Evolutionary conservation across 2,329 filamentous ascomycete genomes (phyloP).

Genomic region (Colletotrichum acutatum): DNA sequence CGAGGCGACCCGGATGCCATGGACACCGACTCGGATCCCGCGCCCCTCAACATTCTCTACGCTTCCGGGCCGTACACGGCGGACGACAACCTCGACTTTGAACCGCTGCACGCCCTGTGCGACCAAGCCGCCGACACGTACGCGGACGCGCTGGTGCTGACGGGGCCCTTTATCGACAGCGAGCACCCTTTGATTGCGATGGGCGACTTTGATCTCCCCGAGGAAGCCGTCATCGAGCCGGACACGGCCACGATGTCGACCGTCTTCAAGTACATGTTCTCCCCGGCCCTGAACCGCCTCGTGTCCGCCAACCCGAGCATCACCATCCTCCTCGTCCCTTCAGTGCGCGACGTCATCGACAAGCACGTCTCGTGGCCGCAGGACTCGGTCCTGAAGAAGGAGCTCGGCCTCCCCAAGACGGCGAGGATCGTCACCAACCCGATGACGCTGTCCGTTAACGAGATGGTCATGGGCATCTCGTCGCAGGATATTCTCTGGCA

Average conservation of each 20-base stretch:
- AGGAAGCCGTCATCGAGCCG: slow-evolving; percentile 73
- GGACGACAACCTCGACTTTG: slow-evolving; percentile 91
- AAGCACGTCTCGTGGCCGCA: slow-evolving; percentile 89
- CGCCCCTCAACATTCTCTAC: slow-evolving; percentile 80
- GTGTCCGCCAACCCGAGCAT: slow-evolving; percentile 77
- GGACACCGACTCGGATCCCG: slow-evolving; percentile 63
- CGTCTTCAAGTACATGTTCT: slow-evolving; percentile 84
- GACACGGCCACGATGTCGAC: slow-evolving; percentile 85
- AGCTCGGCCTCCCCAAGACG: slow-evolving; percentile 82
- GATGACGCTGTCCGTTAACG: slow-evolving; percentile 89
- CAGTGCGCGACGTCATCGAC: slow-evolving; percentile 82
- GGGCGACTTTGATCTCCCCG: slow-evolving; percentile 81
- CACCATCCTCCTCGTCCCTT: slow-evolving; percentile 85
- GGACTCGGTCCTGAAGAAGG: slow-evolving; percentile 71
- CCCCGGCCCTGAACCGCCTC: slow-evolving; percentile 77
- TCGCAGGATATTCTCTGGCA: slow-evolving; percentile 88
- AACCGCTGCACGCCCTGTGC: slow-evolving; percentile 85
- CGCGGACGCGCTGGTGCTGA: slow-evolving; percentile 82
- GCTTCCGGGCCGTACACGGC: slow-evolving; percentile 91
- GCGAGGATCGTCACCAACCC: slow-evolving; percentile 88
- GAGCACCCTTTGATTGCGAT: slow-evolving; percentile 89
- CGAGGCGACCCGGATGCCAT: slow-evolving; percentile 72
- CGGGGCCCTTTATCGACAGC: slow-evolving; percentile 89
- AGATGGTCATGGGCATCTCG: slow-evolving; percentile 83
- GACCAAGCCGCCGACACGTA: slow-evolving; percentile 78